Base-by-base conservation (phyloP, 1,139 yeast species). In the Blastobotrys raffinosifermentans region DNA sequence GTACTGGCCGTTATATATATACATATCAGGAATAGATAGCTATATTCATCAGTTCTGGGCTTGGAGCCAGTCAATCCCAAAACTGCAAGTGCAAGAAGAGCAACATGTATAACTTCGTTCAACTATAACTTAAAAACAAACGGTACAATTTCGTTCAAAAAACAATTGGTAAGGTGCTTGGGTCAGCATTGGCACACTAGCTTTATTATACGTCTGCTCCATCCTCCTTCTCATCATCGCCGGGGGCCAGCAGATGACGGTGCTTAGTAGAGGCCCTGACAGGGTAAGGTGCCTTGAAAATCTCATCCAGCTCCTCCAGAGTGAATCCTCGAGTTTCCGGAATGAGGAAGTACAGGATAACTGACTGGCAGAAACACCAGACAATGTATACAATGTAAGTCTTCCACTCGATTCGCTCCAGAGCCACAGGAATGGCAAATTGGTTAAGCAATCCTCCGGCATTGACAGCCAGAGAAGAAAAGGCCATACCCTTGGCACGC, bases 271-370 rank as follows among this genome's bases (percentile, higher is more conserved):
- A 25, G 14, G 27, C 27, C 40, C 38, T 40, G 26, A 37, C 78
- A 42, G 80, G 80, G 44, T 75, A 55, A 19, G 62, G 53, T 47
- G 72, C 70, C 21, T 54, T 77, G 74, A 63, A 75, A 34, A 61
- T 73, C 76, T 39, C 77, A 70, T 72, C 77, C 41, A 75, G 71
- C 57, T 75, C 80, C 57, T 75, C 81, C 51, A 75, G 64, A 11
- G 80, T 73, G 57, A 69, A 72, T 44, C 73, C 75, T 49, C 70
- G 70, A 4, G 81, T 75, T 59, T 75, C 81, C 4, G 79, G 80
- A 72, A 73, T 76, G 48, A 70, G 63, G 40, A 66, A 53, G 48
- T 61, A 69, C 27, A 67, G 58, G 16, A 58, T 18, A 4, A 26
- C 35, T 19, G 41, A 35, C 35, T 46, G 45, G 22, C 41, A 11